Percentiles rank a stretch among this genome's conserved stretches.
Conservation (phyloP, 1,139 yeast genomes). For the Candida dubliniensis region DNA sequence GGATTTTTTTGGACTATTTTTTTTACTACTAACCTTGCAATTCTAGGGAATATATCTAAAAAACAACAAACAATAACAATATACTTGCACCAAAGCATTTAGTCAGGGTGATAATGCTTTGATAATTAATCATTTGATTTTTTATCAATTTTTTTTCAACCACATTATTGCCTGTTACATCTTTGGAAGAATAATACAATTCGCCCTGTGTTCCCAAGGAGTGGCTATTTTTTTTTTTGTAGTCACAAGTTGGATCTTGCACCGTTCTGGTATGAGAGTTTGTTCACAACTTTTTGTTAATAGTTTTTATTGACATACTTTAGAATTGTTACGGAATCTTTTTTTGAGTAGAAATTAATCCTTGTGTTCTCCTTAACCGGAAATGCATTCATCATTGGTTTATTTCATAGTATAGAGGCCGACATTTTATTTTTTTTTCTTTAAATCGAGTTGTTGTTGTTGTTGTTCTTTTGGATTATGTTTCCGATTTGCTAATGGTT, state of each 20-base stretch:
- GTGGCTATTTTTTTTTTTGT: conserved; percentile 5
- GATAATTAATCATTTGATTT: conserved; percentile 8
- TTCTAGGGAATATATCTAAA: neutral
- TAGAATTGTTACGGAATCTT: conserved; percentile 48
- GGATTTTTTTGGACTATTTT: conserved; percentile 4
- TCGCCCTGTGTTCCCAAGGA: conserved; percentile 35
- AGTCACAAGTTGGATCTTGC: conserved; percentile 16
- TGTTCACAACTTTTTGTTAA: conserved; percentile 34
- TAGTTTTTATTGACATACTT: conserved; percentile 46
- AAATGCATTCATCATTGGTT: conserved; percentile 21
- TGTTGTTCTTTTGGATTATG: neutral
- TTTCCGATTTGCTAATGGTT: neutral
- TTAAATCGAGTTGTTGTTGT: neutral
- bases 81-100: conserved; percentile 48
- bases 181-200: conserved; percentile 18
- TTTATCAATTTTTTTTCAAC: conserved; percentile 27
- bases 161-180: conserved; percentile 19
- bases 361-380: conserved; percentile 15
- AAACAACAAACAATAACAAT: neutral
- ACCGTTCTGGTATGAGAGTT: conserved; percentile 49
- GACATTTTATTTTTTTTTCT: conserved; percentile 37
- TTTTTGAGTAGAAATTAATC: conserved; percentile 62
- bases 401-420: conserved; percentile 75
- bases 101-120: conserved; percentile 65
- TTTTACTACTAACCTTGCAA: conserved; percentile 3